A percentile compares a stretch with the other conserved stretches of the same genome.
These are phyloP conservation scores for Ustilago hordei DNA, from an alignment of 1,284 basidiomycete genomes.

Conservation along the genomic window DNA sequence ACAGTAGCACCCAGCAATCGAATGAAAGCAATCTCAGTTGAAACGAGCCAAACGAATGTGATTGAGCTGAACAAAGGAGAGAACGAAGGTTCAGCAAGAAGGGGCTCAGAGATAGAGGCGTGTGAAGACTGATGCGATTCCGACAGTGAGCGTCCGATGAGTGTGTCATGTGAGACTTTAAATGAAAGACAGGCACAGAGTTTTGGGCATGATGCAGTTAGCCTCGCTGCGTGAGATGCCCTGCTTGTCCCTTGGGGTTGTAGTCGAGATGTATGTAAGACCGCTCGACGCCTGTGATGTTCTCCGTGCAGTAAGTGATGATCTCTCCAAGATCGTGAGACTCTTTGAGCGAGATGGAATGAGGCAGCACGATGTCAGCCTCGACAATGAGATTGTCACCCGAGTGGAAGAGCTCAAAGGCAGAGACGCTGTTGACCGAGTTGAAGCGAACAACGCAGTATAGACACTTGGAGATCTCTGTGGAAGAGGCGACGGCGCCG, in stretches of 20 bases:
- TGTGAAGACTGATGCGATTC: not conserved
- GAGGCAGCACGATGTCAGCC: conserved; percentile 64
- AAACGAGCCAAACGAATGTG: not conserved
- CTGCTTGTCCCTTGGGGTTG: conserved; percentile 62
- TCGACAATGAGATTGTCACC: conserved; percentile 68
- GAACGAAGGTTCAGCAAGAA: no score
- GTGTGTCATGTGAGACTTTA: not conserved
- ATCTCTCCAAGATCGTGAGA: conserved; percentile 68
- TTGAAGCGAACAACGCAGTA: conserved; percentile 66
- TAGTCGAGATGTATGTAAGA: conserved; percentile 66
- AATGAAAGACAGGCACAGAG: not conserved
- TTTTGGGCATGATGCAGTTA: conserved; percentile 11
- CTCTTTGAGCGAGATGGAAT: conserved; percentile 63
- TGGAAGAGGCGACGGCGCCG: conserved; percentile 55
- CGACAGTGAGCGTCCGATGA: not conserved
- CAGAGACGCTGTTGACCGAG: conserved; percentile 61
- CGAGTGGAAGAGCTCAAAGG: conserved; percentile 66
- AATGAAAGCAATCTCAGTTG: not conserved
- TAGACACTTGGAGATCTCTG: conserved; percentile 60
- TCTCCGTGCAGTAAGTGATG: conserved; percentile 66
- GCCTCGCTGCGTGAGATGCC: conserved; percentile 60
- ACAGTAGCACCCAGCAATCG: not conserved
- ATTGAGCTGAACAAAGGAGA: not conserved
- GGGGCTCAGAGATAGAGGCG: not conserved
- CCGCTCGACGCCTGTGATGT: conserved; percentile 57